Percentiles rank a stretch among this genome's conserved stretches.
phyloP scores from a whole-genome alignment of 352 stramenopile species.

The Pythium folliculosum region DNA sequence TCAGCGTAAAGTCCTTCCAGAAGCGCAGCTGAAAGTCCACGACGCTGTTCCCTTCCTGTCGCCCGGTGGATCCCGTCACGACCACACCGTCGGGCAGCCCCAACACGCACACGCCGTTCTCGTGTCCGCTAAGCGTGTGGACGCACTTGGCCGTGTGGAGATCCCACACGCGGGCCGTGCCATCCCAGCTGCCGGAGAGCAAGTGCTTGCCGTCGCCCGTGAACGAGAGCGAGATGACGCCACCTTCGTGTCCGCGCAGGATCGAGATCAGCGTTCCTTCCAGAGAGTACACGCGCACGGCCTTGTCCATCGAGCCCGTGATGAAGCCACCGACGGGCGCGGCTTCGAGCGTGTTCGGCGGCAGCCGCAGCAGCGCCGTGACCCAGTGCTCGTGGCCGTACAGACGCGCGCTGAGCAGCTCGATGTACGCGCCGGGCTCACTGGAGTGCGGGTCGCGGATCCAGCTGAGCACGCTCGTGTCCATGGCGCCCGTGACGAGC shows the following conservation, averaged over 20 bases:
- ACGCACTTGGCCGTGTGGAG: slow-evolving; percentile 50
- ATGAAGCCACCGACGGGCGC: slow-evolving; percentile 53
- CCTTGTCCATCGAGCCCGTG: slow-evolving; percentile 82
- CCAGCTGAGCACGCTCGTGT: slow-evolving; percentile 64
- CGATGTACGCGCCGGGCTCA: slow-evolving; percentile 30
- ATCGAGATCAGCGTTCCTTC: slow-evolving; percentile 44
- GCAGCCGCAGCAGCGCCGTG: slow-evolving; percentile 54
- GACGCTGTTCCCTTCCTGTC: slow-evolving; percentile 75
- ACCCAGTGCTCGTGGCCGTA: slow-evolving; percentile 87
- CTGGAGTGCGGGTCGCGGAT: slow-evolving; percentile 32
- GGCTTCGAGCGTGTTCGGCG: slow-evolving; percentile 26
- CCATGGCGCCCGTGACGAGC: slow-evolving; percentile 77
- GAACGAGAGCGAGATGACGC: slow-evolving; percentile 71
- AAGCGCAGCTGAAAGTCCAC: slow-evolving; percentile 82
- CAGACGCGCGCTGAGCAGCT: slow-evolving; percentile 55
- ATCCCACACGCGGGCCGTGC: slow-evolving; percentile 76
- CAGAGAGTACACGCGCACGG: slow-evolving; percentile 62
- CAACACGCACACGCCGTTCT: slow-evolving; percentile 85
- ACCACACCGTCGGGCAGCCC: slow-evolving; percentile 58
- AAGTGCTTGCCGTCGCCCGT: slow-evolving; percentile 43
- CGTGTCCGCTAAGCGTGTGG: slow-evolving; percentile 61
- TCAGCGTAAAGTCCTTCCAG: slow-evolving; percentile 56
- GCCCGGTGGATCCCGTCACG: slow-evolving; percentile 76
- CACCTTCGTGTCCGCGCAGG: slow-evolving; percentile 67
- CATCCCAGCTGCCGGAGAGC: slow-evolving; percentile 84